These are phyloP conservation scores for Keithomyces neogunnii DNA, from an alignment of 2,329 filamentous ascomycete species.

Conservation along the genomic window DNA sequence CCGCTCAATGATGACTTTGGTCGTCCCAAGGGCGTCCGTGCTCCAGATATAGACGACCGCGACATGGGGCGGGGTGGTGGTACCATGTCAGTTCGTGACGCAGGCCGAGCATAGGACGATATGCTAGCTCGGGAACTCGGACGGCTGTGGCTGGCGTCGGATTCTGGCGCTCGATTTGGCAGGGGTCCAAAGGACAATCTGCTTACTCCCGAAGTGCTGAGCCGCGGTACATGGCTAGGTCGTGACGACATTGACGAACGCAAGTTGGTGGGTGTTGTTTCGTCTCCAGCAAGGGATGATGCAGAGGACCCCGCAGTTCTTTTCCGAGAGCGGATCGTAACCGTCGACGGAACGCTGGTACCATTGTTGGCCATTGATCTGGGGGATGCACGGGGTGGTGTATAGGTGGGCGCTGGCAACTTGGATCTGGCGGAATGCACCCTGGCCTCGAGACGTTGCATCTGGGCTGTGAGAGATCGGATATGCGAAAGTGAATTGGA, in stretches of 20 bases:
- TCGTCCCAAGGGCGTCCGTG: constrained; percentile 58
- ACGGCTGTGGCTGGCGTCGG: constrained; percentile 44
- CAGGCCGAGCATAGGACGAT: constrained; percentile 44
- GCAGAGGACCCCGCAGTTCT: constrained; percentile 51
- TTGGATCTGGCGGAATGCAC: constrained; percentile 89
- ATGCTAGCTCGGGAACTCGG: constrained; percentile 66
- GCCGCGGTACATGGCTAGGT: constrained; percentile 45
- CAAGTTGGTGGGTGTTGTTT: constrained; percentile 38
- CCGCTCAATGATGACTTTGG: constrained; percentile 65
- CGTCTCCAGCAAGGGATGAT: constrained; percentile 42
- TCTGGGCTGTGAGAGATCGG: constrained; percentile 86
- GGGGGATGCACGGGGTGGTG: constrained; percentile 75
- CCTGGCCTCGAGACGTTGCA: constrained; percentile 90
- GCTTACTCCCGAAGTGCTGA: constrained; percentile 54
- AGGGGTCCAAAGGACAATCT: constrained; percentile 56
- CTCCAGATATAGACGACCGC: constrained; percentile 50
- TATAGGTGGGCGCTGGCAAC: constrained; percentile 70
- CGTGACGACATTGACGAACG: constrained; percentile 27
- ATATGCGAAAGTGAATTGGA: constrained; percentile 82
- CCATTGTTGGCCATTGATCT: constrained; percentile 28
- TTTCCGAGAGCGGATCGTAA: constrained; percentile 62
- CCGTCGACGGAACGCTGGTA: constrained; percentile 35
- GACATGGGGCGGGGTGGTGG: constrained; percentile 53
- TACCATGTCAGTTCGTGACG: constrained; percentile 46
- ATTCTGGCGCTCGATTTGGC: constrained; percentile 45